A percentile compares a stretch with the other conserved stretches of the same genome.
Evolutionary conservation across 345 rosid species (phyloP).

Genomic region (Euclidium syriacum): DNA sequence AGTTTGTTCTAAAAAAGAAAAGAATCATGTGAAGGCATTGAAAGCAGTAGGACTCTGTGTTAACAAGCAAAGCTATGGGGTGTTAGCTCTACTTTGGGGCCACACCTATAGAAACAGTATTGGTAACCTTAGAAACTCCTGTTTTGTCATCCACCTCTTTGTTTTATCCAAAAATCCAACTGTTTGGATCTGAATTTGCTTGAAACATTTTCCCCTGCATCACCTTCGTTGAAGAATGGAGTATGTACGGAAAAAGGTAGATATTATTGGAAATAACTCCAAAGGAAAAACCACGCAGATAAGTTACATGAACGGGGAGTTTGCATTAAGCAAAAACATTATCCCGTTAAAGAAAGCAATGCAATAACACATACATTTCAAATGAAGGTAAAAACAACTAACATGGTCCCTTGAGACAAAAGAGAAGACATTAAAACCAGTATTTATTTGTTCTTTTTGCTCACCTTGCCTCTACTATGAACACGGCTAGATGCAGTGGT

Average conservation of each 20-base stretch:
- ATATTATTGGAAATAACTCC: slow-evolving; percentile 25
- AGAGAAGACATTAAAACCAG: neutral
- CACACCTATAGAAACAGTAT: slow-evolving; percentile 28
- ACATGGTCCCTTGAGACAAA: slow-evolving; percentile 10
- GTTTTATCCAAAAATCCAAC: slow-evolving; percentile 5
- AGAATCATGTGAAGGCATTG: slow-evolving; percentile 28
- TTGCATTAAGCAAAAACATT: slow-evolving; percentile 20
- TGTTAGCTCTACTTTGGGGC: slow-evolving; percentile 34
- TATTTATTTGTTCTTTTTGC: slow-evolving; percentile 33
- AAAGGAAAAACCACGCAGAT: neutral
- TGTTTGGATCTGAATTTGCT: slow-evolving; percentile 10
- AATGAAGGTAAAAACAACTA: neutral
- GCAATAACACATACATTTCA: slow-evolving; percentile 10
- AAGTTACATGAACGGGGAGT: slow-evolving; percentile 26
- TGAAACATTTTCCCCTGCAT: neutral
- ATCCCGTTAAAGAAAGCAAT: slow-evolving; percentile 11
- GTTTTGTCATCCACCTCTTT: slow-evolving; percentile 27
- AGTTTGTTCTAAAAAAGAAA: slow-evolving; percentile 5
- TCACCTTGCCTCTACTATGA: slow-evolving; percentile 43
- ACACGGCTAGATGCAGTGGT: slow-evolving; percentile 39
- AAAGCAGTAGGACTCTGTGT: slow-evolving; percentile 24
- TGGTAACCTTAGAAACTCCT: slow-evolving; percentile 30
- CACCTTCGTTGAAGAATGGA: slow-evolving; percentile 7
- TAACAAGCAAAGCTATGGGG: slow-evolving; percentile 22
- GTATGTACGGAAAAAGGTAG: slow-evolving; percentile 4